A percentile compares a stretch with the other conserved stretches of the same genome.
Conservation (phyloP, 1,284 basidiomycete species). For the Meira nashicola region DNA sequence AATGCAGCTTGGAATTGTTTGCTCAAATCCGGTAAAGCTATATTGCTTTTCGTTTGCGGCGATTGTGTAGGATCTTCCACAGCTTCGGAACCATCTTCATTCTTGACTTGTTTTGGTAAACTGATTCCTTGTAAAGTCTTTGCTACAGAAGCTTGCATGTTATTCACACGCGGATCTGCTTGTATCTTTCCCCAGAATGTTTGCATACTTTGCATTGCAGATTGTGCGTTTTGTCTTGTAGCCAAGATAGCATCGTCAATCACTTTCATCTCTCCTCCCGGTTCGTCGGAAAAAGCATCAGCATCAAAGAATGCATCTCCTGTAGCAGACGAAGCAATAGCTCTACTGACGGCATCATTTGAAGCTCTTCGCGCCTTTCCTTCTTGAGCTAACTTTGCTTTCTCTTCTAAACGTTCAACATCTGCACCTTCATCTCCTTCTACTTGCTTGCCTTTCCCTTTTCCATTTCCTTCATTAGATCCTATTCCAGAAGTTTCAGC, state of each 20-base stretch:
- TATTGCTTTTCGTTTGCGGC: neutral
- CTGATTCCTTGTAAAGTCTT: constrained; percentile 11
- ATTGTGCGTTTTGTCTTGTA: neutral
- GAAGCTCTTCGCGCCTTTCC: neutral
- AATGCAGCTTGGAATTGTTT: constrained; percentile 31
- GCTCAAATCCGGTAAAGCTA: constrained; percentile 15
- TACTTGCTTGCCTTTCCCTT: constrained; percentile 9
- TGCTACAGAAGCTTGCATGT: constrained; percentile 28
- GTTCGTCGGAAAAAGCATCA: neutral
- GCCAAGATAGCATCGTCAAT: neutral
- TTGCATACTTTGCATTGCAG: constrained; percentile 4
- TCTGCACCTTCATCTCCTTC: constrained; percentile 1
- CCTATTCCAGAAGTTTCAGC: no score
- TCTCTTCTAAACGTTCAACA: constrained; percentile 3
- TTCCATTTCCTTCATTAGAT: constrained; percentile 3
- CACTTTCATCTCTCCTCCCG: neutral
- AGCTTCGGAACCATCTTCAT: neutral
- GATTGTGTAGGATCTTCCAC: neutral
- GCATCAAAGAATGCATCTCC: constrained; percentile 9
- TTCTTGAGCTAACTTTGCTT: neutral
- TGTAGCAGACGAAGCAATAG: neutral
- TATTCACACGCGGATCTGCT: constrained; percentile 13
- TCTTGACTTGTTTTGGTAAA: neutral
- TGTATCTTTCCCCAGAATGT: constrained; percentile 7
- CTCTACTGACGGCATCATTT: neutral